phyloP scores from a whole-genome alignment of 331 rosid genomes.

The Rhamnella rubrinervis region DNA sequence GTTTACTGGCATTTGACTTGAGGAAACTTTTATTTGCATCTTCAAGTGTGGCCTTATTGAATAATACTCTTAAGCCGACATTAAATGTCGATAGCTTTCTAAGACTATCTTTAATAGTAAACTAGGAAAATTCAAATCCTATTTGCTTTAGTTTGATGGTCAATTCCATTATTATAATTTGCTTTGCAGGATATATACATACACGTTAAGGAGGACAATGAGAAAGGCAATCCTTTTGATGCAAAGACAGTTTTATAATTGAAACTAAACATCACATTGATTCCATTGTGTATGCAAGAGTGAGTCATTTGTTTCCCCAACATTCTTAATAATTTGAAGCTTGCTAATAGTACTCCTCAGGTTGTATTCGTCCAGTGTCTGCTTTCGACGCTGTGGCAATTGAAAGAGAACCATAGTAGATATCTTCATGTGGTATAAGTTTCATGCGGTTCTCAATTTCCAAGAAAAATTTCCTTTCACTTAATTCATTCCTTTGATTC shows the following conservation, averaged over 20 bases:
- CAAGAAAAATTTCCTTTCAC: no score
- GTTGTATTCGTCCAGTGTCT: slow-evolving; percentile 46
- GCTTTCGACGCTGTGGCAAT: slow-evolving; percentile 41
- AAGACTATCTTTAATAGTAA: no score
- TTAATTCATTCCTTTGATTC: no score
- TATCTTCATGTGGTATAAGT: slow-evolving; percentile 74
- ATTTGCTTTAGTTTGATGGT: no score
- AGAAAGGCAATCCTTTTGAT: slow-evolving; percentile 83
- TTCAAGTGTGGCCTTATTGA: no score
- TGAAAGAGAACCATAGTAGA: slow-evolving; percentile 47
- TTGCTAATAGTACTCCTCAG: slow-evolving; percentile 51
- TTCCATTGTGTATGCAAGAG: slow-evolving; percentile 67
- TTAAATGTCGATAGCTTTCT: no score
- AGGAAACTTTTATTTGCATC: no score
- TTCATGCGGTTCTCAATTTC: neutral
- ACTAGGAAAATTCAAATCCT: no score
- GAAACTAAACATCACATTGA: slow-evolving; percentile 50
- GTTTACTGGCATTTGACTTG: no score
- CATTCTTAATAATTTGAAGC: slow-evolving; percentile 25
- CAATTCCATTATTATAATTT: neutral
- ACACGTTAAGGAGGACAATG: slow-evolving; percentile 45
- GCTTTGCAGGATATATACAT: slow-evolving; percentile 68
- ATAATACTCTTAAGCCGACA: no score
- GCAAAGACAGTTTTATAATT: slow-evolving; percentile 68
- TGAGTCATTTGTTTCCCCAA: slow-evolving; percentile 46